Base-by-base conservation (phyloP, 2,329 filamentous ascomycete species). In the Colletotrichum magnum region DNA sequence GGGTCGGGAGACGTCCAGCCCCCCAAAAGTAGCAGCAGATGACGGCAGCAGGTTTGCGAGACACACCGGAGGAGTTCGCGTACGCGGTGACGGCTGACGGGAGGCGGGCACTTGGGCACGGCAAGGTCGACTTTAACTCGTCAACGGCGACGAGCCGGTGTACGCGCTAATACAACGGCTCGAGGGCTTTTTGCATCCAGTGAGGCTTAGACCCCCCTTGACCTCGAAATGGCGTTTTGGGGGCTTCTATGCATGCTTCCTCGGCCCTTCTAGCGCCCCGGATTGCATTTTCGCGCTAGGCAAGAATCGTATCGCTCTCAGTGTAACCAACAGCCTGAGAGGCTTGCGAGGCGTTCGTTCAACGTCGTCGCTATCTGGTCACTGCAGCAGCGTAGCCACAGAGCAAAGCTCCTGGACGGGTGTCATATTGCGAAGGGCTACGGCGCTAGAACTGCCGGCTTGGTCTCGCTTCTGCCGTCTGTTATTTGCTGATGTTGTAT, bases 231-330 rank as follows among this genome's bases (percentile, higher is more conserved):
- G 68, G 57, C 64, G 52, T 68, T 59, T 54, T 52, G 51, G 18
- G 47, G 24, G 39, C 52, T 71, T 72, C 70, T 56, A 26, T 68
- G 60, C 70, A 69, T 58, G 26, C 64, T 72, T 71, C 70, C 48
- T 64, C 59, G 56, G 64, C 39, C 56, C 64, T 72, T 72, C 70
- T 72, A 72, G 70, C 68, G 70, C 58, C 48, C 64, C 63, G 63
- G 54, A 47, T 3, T 64, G 52, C 68, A 59, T 58, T 47, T 39
- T 28, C 32, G 24, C 62, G 64, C 68, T 70, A 63, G 64, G 58
- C 57, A 47, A 43, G n/a, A 69, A 41, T 53, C 28, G 54, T 59
- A 64, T 52, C 21, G 21, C 47, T 68, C 28, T 60, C 7, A 47
- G 48, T 21, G 56, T 39, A 36, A 18, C 45, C 32, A 21, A 58